A percentile compares a stretch with the other conserved stretches of the same genome.
Conservation (phyloP, 2,329 filamentous ascomycete species). For the Knufia fluminis region DNA sequence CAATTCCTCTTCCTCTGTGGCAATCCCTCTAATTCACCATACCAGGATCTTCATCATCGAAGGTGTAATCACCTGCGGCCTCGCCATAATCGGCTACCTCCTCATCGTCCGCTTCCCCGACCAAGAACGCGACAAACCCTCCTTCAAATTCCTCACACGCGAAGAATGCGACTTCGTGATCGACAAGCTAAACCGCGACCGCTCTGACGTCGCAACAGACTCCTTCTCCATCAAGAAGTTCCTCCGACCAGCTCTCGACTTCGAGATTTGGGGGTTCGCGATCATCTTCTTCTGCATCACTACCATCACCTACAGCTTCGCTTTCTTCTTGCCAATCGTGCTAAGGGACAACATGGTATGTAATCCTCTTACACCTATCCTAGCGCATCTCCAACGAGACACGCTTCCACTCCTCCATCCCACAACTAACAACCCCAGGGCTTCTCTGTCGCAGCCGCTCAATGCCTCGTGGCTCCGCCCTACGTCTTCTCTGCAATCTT, state of each 20-base stretch:
- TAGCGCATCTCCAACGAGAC: too few species aligned
- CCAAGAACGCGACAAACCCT: slow-evolving; percentile 22
- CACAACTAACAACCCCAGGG: slow-evolving; percentile 53
- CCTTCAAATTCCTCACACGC: slow-evolving; percentile 28
- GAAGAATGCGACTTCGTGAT: slow-evolving; percentile 24
- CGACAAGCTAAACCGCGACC: slow-evolving; percentile 43
- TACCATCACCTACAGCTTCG: slow-evolving; percentile 30
- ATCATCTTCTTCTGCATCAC: slow-evolving; percentile 26
- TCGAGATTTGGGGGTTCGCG: slow-evolving; percentile 48
- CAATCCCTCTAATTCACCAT: neutral
- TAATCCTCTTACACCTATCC: too few species aligned
- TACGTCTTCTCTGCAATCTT: slow-evolving; percentile 53
- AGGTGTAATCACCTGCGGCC: slow-evolving; percentile 21
- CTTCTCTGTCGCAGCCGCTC: slow-evolving; percentile 54
- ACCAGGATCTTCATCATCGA: slow-evolving; percentile 19
- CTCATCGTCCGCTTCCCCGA: slow-evolving; percentile 33
- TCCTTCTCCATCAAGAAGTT: slow-evolving; percentile 41
- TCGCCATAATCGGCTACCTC: slow-evolving; percentile 25
- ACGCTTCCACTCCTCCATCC: too few species aligned
- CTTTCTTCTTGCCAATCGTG: slow-evolving; percentile 43
- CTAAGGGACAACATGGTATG: too few species aligned
- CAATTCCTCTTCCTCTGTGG: neutral
- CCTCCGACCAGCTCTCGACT: slow-evolving; percentile 38
- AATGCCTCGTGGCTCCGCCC: slow-evolving; percentile 64
- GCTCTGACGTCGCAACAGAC: slow-evolving; percentile 42